Conservation (phyloP, 2,329 filamentous ascomycete species). For the Capronia coronata region DNA sequence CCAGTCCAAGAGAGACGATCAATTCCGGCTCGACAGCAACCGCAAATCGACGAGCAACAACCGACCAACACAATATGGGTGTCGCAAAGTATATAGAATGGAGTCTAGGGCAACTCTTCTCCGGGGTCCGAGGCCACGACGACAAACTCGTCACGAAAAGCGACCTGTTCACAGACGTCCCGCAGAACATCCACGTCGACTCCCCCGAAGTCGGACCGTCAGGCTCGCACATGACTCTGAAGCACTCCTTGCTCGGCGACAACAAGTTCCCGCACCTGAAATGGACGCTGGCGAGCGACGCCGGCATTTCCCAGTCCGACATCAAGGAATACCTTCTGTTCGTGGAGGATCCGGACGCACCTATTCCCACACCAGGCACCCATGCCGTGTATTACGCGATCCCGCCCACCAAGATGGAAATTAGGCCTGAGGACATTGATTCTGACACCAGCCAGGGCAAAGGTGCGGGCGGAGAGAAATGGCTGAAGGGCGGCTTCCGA, state of each 20-base stretch:
- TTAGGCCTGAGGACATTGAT: constrained; percentile 38
- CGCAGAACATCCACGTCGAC: constrained; percentile 23
- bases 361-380: constrained; percentile 41
- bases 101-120: constrained; percentile 14
- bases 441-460: constrained; percentile 25
- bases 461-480: not conserved
- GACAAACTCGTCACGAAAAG: constrained; percentile 11
- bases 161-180: constrained; percentile 9
- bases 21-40: too few relatives aligned
- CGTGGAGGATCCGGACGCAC: constrained; percentile 45
- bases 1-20: too few relatives aligned
- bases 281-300: constrained; percentile 34
- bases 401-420: constrained; percentile 32
- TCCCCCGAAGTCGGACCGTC: constrained; percentile 32
- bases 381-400: constrained; percentile 45
- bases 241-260: constrained; percentile 38
- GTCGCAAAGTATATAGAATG: constrained; percentile 17
- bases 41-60: too few relatives aligned
- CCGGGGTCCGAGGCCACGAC: constrained; percentile 12
- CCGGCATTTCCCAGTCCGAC: not conserved
- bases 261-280: constrained; percentile 39
- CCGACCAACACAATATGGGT: not conserved
- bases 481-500: constrained; percentile 41
- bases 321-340: constrained; percentile 45
- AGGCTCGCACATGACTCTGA: constrained; percentile 31